Conservation (phyloP, 805 yeast species). For the Candida ovalis region DNA sequence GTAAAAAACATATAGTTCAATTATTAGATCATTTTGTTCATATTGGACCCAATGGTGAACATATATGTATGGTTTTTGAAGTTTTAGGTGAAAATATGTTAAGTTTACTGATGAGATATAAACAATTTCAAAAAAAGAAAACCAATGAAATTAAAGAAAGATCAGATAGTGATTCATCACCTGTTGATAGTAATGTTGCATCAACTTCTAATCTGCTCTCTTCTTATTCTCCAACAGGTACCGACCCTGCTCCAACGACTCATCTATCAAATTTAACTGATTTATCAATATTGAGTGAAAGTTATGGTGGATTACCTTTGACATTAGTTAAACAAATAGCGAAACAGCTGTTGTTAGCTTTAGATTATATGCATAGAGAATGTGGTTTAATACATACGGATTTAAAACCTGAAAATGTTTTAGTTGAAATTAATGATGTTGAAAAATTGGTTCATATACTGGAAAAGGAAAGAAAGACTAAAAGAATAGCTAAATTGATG, state of each 20-base stretch:
- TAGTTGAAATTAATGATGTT: constrained; percentile 51
- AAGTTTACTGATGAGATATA: constrained; percentile 46
- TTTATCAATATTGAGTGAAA: constrained; percentile 34
- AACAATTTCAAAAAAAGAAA: constrained; percentile 33
- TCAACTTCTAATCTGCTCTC: background rate
- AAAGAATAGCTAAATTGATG: constrained; percentile 19
- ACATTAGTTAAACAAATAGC: constrained; percentile 52
- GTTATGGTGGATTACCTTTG: constrained; percentile 53
- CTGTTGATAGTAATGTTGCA: background rate
- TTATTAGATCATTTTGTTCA: constrained; percentile 54
- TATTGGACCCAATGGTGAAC: constrained; percentile 59
- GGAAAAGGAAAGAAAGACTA: constrained; percentile 34
- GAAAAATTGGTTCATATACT: constrained; percentile 44
- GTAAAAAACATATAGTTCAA: constrained; percentile 49
- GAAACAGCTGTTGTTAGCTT: constrained; percentile 49
- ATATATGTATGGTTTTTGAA: constrained; percentile 65
- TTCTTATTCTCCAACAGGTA: background rate
- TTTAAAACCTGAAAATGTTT: constrained; percentile 69
- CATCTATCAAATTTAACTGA: constrained; percentile 29
- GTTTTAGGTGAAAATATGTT: constrained; percentile 59
- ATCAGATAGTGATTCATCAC: constrained; percentile 6
- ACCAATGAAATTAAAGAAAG: constrained; percentile 22
- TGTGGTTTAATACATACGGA: constrained; percentile 74
- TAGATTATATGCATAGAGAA: constrained; percentile 54
- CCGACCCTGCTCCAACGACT: constrained; percentile 8